These are phyloP conservation scores for Hansenula sp. DNA, from an alignment of 1,139 yeast genomes.

Conservation along the genomic window DNA sequence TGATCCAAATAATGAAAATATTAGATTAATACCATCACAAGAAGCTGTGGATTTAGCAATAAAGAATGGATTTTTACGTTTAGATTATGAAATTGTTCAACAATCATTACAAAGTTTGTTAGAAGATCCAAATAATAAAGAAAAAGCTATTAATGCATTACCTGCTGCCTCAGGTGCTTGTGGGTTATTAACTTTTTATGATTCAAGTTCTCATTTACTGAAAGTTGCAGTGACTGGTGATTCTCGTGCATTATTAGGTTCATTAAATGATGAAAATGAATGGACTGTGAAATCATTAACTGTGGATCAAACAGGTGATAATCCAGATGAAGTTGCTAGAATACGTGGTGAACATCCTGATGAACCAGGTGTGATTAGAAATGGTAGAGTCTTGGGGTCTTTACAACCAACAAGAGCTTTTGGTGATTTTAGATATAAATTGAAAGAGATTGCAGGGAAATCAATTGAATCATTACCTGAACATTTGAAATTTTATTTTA, in stretches of 20 bases:
- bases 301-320: slow-evolving; percentile 93
- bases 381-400: slow-evolving; percentile 92
- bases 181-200: slow-evolving; percentile 83
- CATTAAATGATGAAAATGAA: slow-evolving; percentile 53
- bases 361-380: slow-evolving; percentile 76
- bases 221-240: slow-evolving; percentile 97
- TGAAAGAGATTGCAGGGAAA: slow-evolving; percentile 48
- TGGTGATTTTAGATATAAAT: slow-evolving; percentile 93
- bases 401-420: slow-evolving; percentile 95
- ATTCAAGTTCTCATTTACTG: slow-evolving; percentile 63
- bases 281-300: slow-evolving; percentile 90
- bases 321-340: slow-evolving; percentile 80
- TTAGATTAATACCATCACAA: slow-evolving; percentile 29
- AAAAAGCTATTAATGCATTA: slow-evolving; percentile 54
- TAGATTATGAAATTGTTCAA: slow-evolving; percentile 85
- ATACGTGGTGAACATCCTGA: slow-evolving; percentile 86
- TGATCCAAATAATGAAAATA: slow-evolving; percentile 33
- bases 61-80: slow-evolving; percentile 69
- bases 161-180: slow-evolving; percentile 97
- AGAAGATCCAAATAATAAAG: slow-evolving; percentile 51
- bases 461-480: slow-evolving; percentile 60
- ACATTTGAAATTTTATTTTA: slow-evolving; percentile 77
- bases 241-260: slow-evolving; percentile 86
- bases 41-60: slow-evolving; percentile 78
- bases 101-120: slow-evolving; percentile 67